Evolutionary conservation across 2,329 filamentous ascomycete species (phyloP), one percentile per base, ranked within the genome.

Genomic region (Aureobasidium leucospermi): DNA sequence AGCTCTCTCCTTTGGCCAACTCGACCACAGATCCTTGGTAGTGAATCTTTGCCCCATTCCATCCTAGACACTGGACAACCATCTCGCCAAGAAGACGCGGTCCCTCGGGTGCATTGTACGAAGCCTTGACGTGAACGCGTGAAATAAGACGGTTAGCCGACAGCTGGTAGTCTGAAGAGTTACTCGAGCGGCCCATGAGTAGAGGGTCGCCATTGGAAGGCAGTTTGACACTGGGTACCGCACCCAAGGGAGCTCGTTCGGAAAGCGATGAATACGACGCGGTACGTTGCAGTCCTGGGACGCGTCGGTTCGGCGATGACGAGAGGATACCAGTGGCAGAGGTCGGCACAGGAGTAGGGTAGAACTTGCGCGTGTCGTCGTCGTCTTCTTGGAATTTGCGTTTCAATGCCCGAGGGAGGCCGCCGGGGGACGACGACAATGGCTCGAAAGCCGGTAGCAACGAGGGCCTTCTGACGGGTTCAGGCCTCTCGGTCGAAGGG

Each of bases 31-130:
- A 85, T 60, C 90, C 90, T 74, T 93, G 88, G 77, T 90, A 96
- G 75, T 96, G 91, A 66, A 99, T 76, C 77, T 90, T 96, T 65
- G 94, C 80, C 15, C 94, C 94, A 73, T 99, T 99, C 93, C 93
- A 97, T 23, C 94, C 94, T 68, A 88, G 84, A 78, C 94, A 99
- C 68, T 90, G 81, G 67, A 99, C 88, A 73, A 96, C 89, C 48
- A 99, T 84, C 73, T 85, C 87, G 71, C 88, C 89, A 63, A 85
- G 81, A 66, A 89, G 85, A 67, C 89, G 81, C 5, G 82, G 82
- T 59, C 83, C 80, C 19, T 81, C 76, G 11, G 89, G 84, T 23
- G 87, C 81, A 63, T 93, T 83, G 73, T 92, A 99, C 57, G 86
- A 84, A 63, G 91, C 92, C 75, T 90, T 88, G 73, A 96, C 88